Percentiles rank a stretch among this genome's conserved stretches.
These are phyloP conservation scores for Paramecium caudatum DNA, from an alignment of 73 alveolate genomes.

Conservation along the genomic window DNA sequence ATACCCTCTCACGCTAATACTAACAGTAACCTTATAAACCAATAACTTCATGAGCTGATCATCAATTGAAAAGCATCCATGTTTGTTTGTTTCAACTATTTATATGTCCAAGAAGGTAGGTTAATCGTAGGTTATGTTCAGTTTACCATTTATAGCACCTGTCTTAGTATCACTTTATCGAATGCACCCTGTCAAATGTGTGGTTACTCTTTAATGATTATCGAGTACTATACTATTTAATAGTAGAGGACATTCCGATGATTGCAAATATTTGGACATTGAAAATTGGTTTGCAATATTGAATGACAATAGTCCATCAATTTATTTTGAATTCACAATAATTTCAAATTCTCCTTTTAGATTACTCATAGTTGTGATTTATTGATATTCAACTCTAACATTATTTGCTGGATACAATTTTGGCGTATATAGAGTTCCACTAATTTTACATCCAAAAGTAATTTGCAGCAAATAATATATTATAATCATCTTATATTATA, in stretches of 20 bases:
- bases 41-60: not conserved
- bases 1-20: not conserved
- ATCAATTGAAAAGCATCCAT: conserved; percentile 1
- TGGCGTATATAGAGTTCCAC: not conserved
- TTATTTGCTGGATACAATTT: conserved; percentile 25
- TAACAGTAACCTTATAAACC: not conserved
- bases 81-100: not conserved
- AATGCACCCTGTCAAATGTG: not conserved
- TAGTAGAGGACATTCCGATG: not conserved
- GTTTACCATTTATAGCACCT: not conserved
- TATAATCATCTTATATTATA: too few relatives aligned
- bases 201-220: not conserved
- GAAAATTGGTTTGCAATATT: not conserved
- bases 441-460: not conserved
- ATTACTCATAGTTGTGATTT: not conserved
- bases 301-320: not conserved
- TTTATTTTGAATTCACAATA: not conserved
- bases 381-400: not conserved
- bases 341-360: conserved; percentile 38
- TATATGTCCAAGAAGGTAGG: not conserved
- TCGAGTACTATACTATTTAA: not conserved
- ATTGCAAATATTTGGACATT: not conserved
- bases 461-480: not conserved
- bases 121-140: not conserved
- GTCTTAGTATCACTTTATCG: not conserved